Evolutionary conservation across 129 eudicot species (phyloP), one percentile per base, ranked within the genome.

Genomic region (Helianthus tuberosus): DNA sequence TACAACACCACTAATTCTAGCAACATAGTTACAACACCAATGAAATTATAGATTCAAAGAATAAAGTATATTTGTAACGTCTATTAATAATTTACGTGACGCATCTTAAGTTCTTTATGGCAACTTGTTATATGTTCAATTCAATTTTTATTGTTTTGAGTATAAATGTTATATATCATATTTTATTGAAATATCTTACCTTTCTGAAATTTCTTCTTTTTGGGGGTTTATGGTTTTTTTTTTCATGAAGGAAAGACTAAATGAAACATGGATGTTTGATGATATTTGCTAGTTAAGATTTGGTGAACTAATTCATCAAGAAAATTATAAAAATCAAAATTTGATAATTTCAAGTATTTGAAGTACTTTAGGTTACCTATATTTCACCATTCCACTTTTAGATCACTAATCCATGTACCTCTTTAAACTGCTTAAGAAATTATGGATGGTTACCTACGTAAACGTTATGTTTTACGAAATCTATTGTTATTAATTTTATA

Each of bases 231-330:
- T 47, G 11, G 51, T 15, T 38, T 59, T 51, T 12, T 44, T 59
- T 32, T 27, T 43, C 8, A 62, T 32, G 13, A n/a, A 53, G 8
- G 13, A 66, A 17, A 51, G 27, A 41, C 53, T 72, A 73, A 79
- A 69, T 74, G 58, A 2, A 75, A 69, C 76, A 83, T 75, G 87
- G 63, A 49, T 17, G 66, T 73, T 71, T 55, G 74, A 79, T 76
- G 75, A 64, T 61, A 64, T 74, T 74, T 80, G 84, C 79, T 82
- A 64, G 93, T 84, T 79, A 72, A 80, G 74, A 86, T 87, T 87
- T 71, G 96, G 89, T 90, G 90, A 87, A 81, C 96, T 47, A 85
- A 72, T 81, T 75, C 82, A 80, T 81, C 82, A 76, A 84, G 59
- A 75, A 74, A 58, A 58, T 2, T 10, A 59, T 41, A 9, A 16